phyloP scores from a whole-genome alignment of 352 stramenopile genomes.

The Saprolegnia diclina region DNA sequence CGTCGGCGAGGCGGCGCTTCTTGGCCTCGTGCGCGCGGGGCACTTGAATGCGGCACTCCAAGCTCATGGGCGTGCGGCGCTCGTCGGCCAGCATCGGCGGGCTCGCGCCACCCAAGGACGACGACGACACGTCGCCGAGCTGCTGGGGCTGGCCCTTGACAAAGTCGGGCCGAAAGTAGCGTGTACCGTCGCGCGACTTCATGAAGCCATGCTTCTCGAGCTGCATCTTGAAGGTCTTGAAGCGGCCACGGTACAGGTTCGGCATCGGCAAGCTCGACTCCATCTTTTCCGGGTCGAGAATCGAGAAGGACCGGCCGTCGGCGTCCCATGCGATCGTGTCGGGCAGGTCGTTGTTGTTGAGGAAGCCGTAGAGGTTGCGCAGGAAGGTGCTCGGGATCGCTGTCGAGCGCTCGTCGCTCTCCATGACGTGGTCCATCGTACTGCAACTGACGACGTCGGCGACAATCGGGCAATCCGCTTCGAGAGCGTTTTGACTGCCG shows the following conservation, averaged over 20 bases:
- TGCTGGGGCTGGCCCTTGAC: conserved; percentile 26
- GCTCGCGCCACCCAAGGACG: neutral
- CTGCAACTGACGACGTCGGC: neutral
- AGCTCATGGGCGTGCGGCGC: neutral
- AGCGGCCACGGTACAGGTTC: conserved; percentile 23
- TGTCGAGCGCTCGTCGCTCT: neutral
- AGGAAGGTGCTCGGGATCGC: conserved; percentile 24
- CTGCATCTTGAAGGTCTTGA: conserved; percentile 28
- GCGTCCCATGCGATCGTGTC: conserved; percentile 27
- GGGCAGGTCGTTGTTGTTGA: conserved; percentile 25
- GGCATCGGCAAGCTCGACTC: conserved; percentile 24
- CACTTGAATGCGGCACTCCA: conserved; percentile 25
- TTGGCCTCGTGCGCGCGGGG: conserved; percentile 11
- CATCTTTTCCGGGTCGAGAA: conserved; percentile 24
- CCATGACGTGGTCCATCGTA: neutral
- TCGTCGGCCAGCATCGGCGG: neutral
- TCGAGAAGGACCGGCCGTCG: conserved; percentile 26
- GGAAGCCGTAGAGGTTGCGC: conserved; percentile 24
- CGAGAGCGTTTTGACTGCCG: no score
- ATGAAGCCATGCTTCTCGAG: conserved; percentile 26
- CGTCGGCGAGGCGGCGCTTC: conserved; percentile 9
- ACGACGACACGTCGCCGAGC: conserved; percentile 17
- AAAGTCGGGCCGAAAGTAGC: conserved; percentile 26
- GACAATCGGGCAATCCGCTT: no score
- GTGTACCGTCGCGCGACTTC: conserved; percentile 23